Percentiles rank a stretch among this genome's conserved stretches.
Conservation (phyloP, 2,329 filamentous ascomycete species). For the Claviceps sorghi region DNA sequence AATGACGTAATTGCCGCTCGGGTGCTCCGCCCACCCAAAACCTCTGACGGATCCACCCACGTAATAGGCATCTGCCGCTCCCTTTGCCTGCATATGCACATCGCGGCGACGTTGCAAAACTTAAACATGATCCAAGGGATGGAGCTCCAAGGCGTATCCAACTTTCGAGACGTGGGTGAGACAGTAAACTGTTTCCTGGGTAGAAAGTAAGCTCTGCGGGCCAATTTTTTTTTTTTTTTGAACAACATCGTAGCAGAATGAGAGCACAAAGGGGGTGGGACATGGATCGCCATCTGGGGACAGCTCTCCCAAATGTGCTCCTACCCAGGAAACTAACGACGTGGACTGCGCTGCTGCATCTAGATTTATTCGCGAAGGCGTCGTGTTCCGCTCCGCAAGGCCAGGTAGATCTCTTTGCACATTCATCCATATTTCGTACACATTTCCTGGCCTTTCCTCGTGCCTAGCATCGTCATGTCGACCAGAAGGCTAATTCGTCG, state of each 20-base stretch:
- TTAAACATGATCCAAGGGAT: conserved; percentile 3
- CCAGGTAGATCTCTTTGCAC: conserved; percentile 26
- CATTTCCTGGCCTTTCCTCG: neutral
- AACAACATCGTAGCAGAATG: neutral
- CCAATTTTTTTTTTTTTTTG: no score
- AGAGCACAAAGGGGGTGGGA: no score
- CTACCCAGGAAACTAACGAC: neutral
- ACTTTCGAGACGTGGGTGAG: conserved; percentile 63
- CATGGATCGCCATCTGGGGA: no score
- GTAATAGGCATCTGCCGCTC: neutral
- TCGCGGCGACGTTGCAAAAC: neutral
- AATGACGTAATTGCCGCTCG: neutral
- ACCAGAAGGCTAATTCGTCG: neutral
- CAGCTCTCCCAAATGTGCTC: neutral
- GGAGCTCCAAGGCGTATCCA: conserved; percentile 34
- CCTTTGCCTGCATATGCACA: neutral
- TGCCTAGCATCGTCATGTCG: no score
- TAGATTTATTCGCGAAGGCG: conserved; percentile 38
- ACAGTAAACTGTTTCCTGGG: conserved; percentile 47
- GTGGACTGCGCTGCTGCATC: neutral
- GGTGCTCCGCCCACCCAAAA: neutral
- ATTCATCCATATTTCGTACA: neutral
- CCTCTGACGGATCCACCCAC: neutral
- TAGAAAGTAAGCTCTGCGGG: conserved; percentile 28
- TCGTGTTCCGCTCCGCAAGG: conserved; percentile 55